Conservation (phyloP, 108 stramenopile species). For the Stephanodiscus triporus region DNA sequence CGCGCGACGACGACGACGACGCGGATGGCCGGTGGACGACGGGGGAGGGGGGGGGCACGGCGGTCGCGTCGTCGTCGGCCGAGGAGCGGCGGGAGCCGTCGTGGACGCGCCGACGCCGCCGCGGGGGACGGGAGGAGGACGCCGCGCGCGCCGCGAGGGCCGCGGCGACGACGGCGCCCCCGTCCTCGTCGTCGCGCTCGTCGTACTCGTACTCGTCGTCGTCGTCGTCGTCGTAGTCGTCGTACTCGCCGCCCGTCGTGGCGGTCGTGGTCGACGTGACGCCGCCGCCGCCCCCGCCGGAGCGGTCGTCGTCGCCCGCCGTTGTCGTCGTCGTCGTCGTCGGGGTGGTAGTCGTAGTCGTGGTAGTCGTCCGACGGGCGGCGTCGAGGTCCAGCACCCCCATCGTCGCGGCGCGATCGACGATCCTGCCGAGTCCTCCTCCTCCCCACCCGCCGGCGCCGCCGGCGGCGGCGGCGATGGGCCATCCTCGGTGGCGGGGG, state of each 20-base stretch:
- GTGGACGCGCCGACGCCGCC: not conserved
- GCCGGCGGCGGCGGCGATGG: not conserved
- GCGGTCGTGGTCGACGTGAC: not conserved
- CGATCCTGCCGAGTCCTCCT: too few species aligned
- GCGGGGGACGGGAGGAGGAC: not conserved
- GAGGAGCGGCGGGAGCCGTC: too few species aligned
- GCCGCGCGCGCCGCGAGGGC: not conserved
- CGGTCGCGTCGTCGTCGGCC: not conserved
- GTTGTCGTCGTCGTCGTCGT: too few species aligned
- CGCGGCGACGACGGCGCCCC: not conserved
- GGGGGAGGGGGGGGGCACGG: not conserved
- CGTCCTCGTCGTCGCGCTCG: not conserved
- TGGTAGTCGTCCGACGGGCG: too few species aligned
- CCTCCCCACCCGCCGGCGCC: too few species aligned
- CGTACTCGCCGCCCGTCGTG: too few species aligned
- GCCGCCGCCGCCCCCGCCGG: too few species aligned
- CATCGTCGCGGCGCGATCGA: too few species aligned
- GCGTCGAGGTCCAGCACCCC: too few species aligned
- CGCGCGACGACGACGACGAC: not conserved
- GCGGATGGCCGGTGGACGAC: not conserved
- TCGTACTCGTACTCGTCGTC: slow-evolving; percentile 15
- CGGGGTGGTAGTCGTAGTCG: too few species aligned
- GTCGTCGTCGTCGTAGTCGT: not conserved
- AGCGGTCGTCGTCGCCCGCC: too few species aligned
- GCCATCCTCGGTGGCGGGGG: too few species aligned